Evolutionary conservation across 2,329 filamentous ascomycete species (phyloP), one percentile per base, ranked within the genome.

Genomic region (Fonsecaea pedrosoi): DNA sequence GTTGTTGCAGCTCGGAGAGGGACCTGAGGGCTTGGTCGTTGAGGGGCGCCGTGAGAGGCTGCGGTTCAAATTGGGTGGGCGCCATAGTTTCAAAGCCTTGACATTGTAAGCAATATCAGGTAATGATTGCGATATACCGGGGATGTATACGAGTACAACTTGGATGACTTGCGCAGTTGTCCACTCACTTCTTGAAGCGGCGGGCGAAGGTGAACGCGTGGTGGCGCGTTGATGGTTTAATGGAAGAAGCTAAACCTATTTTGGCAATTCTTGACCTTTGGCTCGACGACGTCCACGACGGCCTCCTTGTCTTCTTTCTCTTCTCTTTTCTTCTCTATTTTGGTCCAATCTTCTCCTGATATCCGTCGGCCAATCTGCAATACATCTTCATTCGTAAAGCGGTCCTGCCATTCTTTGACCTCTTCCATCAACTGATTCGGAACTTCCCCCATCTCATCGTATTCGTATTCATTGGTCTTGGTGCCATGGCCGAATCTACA

Each of bases 41-140:
- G 32, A 71, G 64, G 10, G 70, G 68, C 3, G 64, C 45, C 4
- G 7, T 56, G 34, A 71, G 56, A 37, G 65, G 61, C 45, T 70
- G 64, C 5, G 60, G 64, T 38, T 67, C 63, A 53, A 71, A 68
- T 3, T 53, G 30, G 2, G 53, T 54, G 30, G 58, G 54, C 8
- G 60, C 45, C 54, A 65, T 66, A n/a, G 42, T 2, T 4, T 10
- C 3, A 34, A 15, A 45, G 38, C 25, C 30, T 13, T 34, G 34
- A 34, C 42, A 18, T 5, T 30, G 4, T 3, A 30, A 13, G 25
- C 30, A 4, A n/a, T 3, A 30, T 32, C 10, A 30, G 25, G 25
- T 25, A 25, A 25, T 25, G 25, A 25, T 25, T 25, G 25, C 25
- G 25, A 25, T 25, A 25, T 25, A 25, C 25, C 25, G 25, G 2